Base-by-base conservation (phyloP, 495 filamentous ascomycete genomes). In the Trichoderma asperelloides region DNA sequence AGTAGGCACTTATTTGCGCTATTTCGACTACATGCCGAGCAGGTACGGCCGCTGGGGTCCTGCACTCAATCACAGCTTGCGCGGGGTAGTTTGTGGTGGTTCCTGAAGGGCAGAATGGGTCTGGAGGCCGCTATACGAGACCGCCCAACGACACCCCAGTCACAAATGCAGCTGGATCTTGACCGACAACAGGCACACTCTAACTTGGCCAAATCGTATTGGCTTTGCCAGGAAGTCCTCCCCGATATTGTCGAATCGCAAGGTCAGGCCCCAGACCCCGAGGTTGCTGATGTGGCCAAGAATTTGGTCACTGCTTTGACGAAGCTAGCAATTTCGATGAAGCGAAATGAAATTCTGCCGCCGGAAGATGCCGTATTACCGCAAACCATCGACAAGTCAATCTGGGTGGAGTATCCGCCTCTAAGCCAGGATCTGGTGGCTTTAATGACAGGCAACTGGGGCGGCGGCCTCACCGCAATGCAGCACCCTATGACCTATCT, bases 51-150 rank as follows among this genome's bases (percentile, higher is more conserved):
- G 0, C 62, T 89, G n/a, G 75, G 80, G 65, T 82, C 81, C 65
- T 86, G 83, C 13, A 81, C 81, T 9, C 80, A 85, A 2, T 77
- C 84, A 23, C 85, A 92, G 71, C 87, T 93, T 80, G 80, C 90
- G 15, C 79, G 88, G 68, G 88, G 86, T 57, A 86, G 86, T 21
- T 74, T 89, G 2, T 97, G 93, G 93, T 97, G 93, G 93, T 96
- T 96, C 71, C 72, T 96, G 67, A 86, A 83, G 43, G 93, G 91
- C 65, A 86, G 91, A 70, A 82, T 86, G 60, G 82, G 85, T 7
- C 78, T 96, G 62, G 92, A 97, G 77, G 78, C 77, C 12, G 82
- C 87, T 66, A 87, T 92, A 60, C 84, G 90, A 66, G 83, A 84
- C 41, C 84, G 83, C 9, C 83, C 87, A 11, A 71, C 81, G 1